Base-by-base conservation (phyloP, 2,329 filamentous ascomycete genomes). In the Pseudocercospora macadamiae region DNA sequence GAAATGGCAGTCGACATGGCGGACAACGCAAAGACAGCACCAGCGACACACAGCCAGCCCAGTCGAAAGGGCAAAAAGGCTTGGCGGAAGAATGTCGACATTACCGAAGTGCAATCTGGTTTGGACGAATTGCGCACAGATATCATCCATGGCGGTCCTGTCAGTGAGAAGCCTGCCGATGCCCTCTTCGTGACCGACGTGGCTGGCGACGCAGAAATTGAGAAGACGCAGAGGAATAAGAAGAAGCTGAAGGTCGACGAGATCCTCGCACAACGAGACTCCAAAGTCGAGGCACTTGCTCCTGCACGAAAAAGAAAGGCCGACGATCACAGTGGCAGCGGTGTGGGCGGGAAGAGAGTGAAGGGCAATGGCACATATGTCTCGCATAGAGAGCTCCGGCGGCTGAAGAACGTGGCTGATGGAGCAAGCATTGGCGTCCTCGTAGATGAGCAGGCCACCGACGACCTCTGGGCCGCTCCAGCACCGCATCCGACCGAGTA, bases 61-160 rank as follows among this genome's bases (percentile, higher is more conserved):
- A 97, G 93, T 4, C 85, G 95, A 73, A 99, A 99, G 75, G 95
- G 96, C 69, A 97, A 97, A 79, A 97, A 96, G 80, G 93, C 95
- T 28, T 99, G 95, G 95, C 86, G 95, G 72, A 99, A 97, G 76
- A 96, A 99, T 78, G 91, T 99, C 75, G 91, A 99, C 77, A 85
- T 97, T 62, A 89, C 90, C 25, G 88, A 96, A 63, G 85, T 99
- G 23, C 84, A 93, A 69, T 79, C 89, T 54, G 95, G 95, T 61
- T 84, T 99, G 30, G 88, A 92, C 63, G 83, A 89, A 70, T 80
- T 96, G 66, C 91, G 95, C 70, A 89, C 96, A 59, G 90, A 97
- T 79, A 89, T 97, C 62, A 95, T 96, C 66, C 84, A 88, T 80
- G 95, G 95, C 75, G 95, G 93, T 74, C 84, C 97, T 14, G 80